These are phyloP conservation scores for Chrysosporium queenslandicum DNA, from an alignment of 2,329 filamentous ascomycete species.

Conservation along the genomic window DNA sequence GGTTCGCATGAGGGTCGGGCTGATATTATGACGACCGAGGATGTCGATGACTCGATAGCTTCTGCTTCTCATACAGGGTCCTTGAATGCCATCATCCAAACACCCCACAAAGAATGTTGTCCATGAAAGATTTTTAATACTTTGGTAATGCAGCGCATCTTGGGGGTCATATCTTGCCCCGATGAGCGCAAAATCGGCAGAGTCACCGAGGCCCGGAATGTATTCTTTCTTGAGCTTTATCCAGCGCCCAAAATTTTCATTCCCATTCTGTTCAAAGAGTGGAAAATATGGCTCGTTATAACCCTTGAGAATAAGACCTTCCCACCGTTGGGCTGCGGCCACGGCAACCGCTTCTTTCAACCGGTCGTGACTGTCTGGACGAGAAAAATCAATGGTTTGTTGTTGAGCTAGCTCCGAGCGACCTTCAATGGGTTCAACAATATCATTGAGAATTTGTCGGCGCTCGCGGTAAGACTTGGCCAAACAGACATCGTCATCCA, in stretches of 20 bases:
- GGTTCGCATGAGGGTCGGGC: slow-evolving; percentile 41
- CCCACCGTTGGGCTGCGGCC: slow-evolving; percentile 55
- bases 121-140: slow-evolving; percentile 52
- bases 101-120: slow-evolving; percentile 76
- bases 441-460: slow-evolving; percentile 45
- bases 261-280: slow-evolving; percentile 29
- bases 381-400: slow-evolving; percentile 56
- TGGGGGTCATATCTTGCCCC: slow-evolving; percentile 61
- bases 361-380: slow-evolving; percentile 41
- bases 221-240: slow-evolving; percentile 90
- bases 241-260: slow-evolving; percentile 36
- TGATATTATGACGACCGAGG: slow-evolving; percentile 44
- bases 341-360: slow-evolving; percentile 57
- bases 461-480: slow-evolving; percentile 36
- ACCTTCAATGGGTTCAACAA: slow-evolving; percentile 49
- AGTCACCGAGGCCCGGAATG: slow-evolving; percentile 64
- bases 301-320: slow-evolving; percentile 74
- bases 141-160: slow-evolving; percentile 46
- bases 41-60: slow-evolving; percentile 58
- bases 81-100: slow-evolving; percentile 55
- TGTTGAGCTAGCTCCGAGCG: slow-evolving; percentile 57
- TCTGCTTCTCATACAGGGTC: slow-evolving; percentile 44
- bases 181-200: slow-evolving; percentile 71
- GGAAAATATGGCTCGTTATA: slow-evolving; percentile 65
- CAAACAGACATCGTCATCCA: slow-evolving; percentile 47